phyloP scores from a whole-genome alignment of 306 rosid species.

The Cajanus cajan region DNA sequence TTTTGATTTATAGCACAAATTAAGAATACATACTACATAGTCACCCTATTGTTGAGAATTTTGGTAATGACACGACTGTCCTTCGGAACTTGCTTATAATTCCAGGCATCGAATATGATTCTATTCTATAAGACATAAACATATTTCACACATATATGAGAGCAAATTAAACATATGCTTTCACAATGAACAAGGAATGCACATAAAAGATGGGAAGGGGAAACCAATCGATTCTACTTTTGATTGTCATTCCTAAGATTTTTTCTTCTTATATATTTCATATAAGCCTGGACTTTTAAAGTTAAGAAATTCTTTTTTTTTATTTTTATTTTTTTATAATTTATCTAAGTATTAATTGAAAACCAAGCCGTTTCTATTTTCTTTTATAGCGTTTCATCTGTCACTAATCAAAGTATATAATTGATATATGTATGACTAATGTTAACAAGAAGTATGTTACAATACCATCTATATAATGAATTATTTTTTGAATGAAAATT shows the following conservation, averaged over 20 bases:
- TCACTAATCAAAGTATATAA: neutral
- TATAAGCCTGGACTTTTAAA: neutral
- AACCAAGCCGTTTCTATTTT: neutral
- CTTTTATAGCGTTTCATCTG: too few relatives aligned
- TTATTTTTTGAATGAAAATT: neutral
- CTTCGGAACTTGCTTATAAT: neutral
- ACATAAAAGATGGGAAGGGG: neutral
- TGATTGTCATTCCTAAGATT: neutral
- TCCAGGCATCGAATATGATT: conserved; percentile 2
- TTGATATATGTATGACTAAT: too few relatives aligned
- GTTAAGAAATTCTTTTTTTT: neutral
- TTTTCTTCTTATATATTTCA: neutral
- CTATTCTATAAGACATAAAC: neutral
- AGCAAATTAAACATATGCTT: neutral
- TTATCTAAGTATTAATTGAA: too few relatives aligned
- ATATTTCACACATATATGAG: neutral
- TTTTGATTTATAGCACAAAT: neutral
- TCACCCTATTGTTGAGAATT: conserved; percentile 2
- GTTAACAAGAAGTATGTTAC: neutral
- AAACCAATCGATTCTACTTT: neutral
- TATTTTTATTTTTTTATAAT: too few relatives aligned
- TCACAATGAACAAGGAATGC: neutral
- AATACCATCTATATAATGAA: too few relatives aligned
- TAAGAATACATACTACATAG: too few relatives aligned
- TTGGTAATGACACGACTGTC: neutral